Percentiles rank a stretch among this genome's conserved stretches.
These are phyloP conservation scores for Avicennia marina DNA, from an alignment of 257 asterid species.

Conservation along the genomic window DNA sequence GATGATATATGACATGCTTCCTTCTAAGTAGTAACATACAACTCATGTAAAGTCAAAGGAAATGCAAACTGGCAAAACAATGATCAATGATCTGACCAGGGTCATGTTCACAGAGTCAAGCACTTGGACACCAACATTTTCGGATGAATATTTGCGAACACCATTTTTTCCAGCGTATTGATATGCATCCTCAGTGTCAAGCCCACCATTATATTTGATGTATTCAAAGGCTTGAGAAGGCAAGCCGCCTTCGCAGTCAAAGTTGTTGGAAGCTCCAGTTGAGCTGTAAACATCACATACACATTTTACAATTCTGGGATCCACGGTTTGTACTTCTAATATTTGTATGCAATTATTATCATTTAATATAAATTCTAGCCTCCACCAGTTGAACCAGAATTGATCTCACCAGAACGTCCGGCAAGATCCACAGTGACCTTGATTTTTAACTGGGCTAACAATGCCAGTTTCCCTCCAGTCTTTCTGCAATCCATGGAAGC, in stretches of 20 bases:
- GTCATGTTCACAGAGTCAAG: slow-evolving; percentile 81
- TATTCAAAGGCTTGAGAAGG: slow-evolving; percentile 99
- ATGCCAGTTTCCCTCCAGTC: slow-evolving; percentile 91
- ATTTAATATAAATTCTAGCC: background rate
- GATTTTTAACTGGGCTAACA: slow-evolving; percentile 82
- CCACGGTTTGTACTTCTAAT: no score
- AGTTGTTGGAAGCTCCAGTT: slow-evolving; percentile 89
- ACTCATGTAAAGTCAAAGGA: background rate
- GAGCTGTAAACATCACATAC: slow-evolving; percentile 47
- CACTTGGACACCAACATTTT: slow-evolving; percentile 66
- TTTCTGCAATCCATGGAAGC: slow-evolving; percentile 39
- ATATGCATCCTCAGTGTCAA: slow-evolving; percentile 83
- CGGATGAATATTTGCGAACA: slow-evolving; percentile 60
- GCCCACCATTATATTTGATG: slow-evolving; percentile 85
- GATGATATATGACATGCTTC: background rate
- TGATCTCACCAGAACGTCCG: slow-evolving; percentile 87
- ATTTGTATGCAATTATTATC: background rate
- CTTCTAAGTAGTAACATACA: background rate
- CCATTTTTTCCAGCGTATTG: slow-evolving; percentile 74
- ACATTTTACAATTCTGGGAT: background rate
- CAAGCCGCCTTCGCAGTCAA: slow-evolving; percentile 88
- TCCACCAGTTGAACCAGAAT: background rate
- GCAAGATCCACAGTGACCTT: slow-evolving; percentile 94
- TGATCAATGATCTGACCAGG: slow-evolving; percentile 46
- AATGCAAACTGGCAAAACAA: background rate